Conservation (phyloP, 257 asterid species). For the Solanum medicagineum region DNA sequence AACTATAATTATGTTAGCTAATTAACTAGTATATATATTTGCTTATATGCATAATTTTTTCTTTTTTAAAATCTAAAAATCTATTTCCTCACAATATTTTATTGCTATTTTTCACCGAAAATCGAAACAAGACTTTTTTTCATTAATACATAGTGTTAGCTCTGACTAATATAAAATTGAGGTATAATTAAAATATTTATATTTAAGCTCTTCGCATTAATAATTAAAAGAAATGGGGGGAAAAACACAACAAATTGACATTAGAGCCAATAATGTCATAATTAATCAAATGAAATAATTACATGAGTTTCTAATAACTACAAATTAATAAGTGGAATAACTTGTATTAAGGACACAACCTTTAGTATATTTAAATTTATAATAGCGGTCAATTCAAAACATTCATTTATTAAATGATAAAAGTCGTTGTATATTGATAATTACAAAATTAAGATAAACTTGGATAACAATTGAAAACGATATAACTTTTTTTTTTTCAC, state of each 20-base stretch:
- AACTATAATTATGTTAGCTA: too few relatives aligned
- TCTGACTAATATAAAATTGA: neutral
- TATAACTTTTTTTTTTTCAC: neutral
- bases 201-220: neutral
- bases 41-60: too few relatives aligned
- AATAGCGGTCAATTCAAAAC: neutral
- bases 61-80: neutral
- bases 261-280: neutral
- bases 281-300: neutral
- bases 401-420: neutral
- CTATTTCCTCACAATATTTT: neutral
- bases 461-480: neutral
- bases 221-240: neutral
- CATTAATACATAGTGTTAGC: neutral
- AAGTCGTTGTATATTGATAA: neutral
- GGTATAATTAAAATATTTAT: neutral
- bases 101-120: neutral
- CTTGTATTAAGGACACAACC: neutral
- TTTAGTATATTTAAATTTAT: neutral
- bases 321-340: neutral
- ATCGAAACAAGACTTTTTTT: neutral
- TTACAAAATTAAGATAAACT: neutral
- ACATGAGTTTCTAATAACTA: neutral
- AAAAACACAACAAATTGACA: neutral
- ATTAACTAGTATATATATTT: too few relatives aligned